Percentiles rank a stretch among this genome's conserved stretches.
These are phyloP conservation scores for Lichtheimia corymbifera DNA, from an alignment of 371 early-diverging fungal species.

Conservation along the genomic window DNA sequence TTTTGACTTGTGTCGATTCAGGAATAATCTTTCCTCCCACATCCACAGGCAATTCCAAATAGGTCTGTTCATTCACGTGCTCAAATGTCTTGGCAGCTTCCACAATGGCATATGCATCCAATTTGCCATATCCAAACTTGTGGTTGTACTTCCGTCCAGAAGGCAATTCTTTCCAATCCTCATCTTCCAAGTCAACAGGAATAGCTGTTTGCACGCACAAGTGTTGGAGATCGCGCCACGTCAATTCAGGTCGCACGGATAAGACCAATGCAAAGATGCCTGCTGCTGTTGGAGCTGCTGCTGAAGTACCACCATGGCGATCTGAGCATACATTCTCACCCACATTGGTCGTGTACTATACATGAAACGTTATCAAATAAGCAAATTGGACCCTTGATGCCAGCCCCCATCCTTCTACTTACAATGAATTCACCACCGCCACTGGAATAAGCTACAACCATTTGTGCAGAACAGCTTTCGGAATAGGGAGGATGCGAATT, in stretches of 20 bases:
- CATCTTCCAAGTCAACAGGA: constrained; percentile 65
- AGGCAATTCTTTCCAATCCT: constrained; percentile 64
- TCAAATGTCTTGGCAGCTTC: constrained; percentile 72
- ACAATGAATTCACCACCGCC: constrained; percentile 77
- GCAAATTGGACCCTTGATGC: background rate
- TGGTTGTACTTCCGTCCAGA: constrained; percentile 78
- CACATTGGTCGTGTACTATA: constrained; percentile 83
- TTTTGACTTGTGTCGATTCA: constrained; percentile 34
- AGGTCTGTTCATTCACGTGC: constrained; percentile 69
- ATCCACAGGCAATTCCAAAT: constrained; percentile 40
- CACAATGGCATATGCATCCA: constrained; percentile 83
- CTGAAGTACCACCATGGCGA: constrained; percentile 94
- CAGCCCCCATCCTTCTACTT: constrained; percentile 23
- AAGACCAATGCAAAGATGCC: constrained; percentile 93
- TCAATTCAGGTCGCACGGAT: constrained; percentile 83
- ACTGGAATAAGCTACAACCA: constrained; percentile 89
- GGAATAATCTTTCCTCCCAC: constrained; percentile 60
- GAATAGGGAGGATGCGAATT: constrained; percentile 85
- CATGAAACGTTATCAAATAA: background rate
- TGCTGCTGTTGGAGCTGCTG: constrained; percentile 94
- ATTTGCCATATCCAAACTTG: constrained; percentile 91
- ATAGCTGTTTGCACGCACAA: constrained; percentile 80
- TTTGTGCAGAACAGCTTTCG: constrained; percentile 88
- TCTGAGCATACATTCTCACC: constrained; percentile 72
- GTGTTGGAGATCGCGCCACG: constrained; percentile 92